Evolutionary conservation across 495 filamentous ascomycete species (phyloP).

Genomic region (Aspergillus haitiensis): DNA sequence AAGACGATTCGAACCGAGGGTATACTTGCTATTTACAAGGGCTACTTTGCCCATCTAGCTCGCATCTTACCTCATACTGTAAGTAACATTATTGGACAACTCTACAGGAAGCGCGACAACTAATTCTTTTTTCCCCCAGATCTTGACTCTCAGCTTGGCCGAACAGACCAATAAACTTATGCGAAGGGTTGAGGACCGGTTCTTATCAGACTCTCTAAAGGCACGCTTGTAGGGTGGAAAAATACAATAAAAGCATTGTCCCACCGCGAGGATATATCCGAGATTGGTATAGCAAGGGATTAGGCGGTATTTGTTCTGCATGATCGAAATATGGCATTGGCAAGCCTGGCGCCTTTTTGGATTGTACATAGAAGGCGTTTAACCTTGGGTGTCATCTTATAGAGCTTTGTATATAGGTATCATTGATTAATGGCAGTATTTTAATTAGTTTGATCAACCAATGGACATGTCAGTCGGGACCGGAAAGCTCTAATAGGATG

Average conservation of each 20-base stretch:
- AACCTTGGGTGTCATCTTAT: conserved; percentile 18
- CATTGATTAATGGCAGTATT: conserved; percentile 10
- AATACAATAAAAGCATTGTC: not conserved
- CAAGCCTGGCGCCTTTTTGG: conserved; percentile 2
- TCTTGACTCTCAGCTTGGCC: conserved; percentile 86
- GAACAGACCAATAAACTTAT: conserved; percentile 97
- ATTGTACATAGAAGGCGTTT: conserved; percentile 27
- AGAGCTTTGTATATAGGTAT: conserved; percentile 23
- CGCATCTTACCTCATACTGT: conserved; percentile 92
- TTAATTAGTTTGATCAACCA: not conserved
- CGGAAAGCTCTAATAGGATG: too few relatives aligned
- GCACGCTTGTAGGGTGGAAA: conserved; percentile 42
- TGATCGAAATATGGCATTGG: not conserved
- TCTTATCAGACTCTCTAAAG: conserved; percentile 55
- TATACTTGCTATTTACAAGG: conserved; percentile 93
- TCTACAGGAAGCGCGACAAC: conserved; percentile 5
- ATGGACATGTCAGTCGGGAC: too few relatives aligned
- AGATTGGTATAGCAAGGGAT: not conserved
- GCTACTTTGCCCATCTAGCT: conserved; percentile 91
- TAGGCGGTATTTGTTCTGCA: not conserved
- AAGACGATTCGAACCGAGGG: conserved; percentile 93
- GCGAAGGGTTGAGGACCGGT: conserved; percentile 68
- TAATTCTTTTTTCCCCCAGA: conserved; percentile 39
- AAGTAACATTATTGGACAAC: conserved; percentile 26
- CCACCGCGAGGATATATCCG: not conserved